phyloP scores from a whole-genome alignment of 352 stramenopile species.

The Phytopythium ostracodes region DNA sequence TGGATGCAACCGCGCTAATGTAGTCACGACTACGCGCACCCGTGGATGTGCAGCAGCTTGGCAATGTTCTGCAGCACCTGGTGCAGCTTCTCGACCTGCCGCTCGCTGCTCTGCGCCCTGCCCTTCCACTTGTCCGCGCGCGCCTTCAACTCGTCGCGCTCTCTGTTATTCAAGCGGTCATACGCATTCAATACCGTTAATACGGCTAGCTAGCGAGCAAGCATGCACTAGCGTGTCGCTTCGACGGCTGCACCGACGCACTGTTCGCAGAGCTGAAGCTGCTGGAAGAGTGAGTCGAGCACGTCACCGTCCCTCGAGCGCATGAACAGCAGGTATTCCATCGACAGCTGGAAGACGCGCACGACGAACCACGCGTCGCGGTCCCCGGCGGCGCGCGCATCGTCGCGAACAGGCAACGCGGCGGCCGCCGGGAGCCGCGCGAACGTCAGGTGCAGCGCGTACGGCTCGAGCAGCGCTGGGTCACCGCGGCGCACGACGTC shows the following conservation, averaged over 20 bases:
- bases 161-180: slow-evolving; percentile 15
- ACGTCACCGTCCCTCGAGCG: slow-evolving; percentile 43
- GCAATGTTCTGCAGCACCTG: slow-evolving; percentile 72
- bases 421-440: slow-evolving; percentile 35
- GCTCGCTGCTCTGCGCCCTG: slow-evolving; percentile 33
- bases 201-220: too few species aligned
- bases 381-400: slow-evolving; percentile 15
- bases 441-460: slow-evolving; percentile 72
- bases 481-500: slow-evolving; percentile 52
- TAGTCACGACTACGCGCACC: too few species aligned
- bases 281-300: slow-evolving; percentile 44
- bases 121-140: slow-evolving; percentile 54
- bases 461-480: slow-evolving; percentile 57
- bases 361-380: slow-evolving; percentile 70
- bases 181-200: not conserved
- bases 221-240: too few species aligned
- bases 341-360: slow-evolving; percentile 62
- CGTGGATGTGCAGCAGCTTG: slow-evolving; percentile 66
- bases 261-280: slow-evolving; percentile 36
- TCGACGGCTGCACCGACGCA: not conserved
- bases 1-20: too few species aligned
- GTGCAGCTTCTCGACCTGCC: slow-evolving; percentile 73
- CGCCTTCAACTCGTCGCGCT: slow-evolving; percentile 34
- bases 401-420: too few species aligned
- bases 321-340: slow-evolving; percentile 78